Percentiles rank a stretch among this genome's conserved stretches.
Evolutionary conservation across 2,329 filamentous ascomycete species (phyloP).

Genomic region (Chrysosphaeria jannelii): DNA sequence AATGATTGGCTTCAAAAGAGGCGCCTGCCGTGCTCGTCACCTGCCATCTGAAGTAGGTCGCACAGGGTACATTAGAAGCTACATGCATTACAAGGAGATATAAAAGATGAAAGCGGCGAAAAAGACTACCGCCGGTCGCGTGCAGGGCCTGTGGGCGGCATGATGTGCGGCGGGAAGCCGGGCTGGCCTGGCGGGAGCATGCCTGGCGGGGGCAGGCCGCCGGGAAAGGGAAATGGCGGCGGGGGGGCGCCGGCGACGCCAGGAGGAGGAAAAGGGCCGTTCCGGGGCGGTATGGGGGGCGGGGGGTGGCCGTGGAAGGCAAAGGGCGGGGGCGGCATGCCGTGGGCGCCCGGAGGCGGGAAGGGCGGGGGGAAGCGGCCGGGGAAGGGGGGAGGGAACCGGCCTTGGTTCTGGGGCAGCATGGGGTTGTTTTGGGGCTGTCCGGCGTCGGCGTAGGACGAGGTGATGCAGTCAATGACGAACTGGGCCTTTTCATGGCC

Average conservation of each 20-base stretch:
- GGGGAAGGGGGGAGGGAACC: conserved; percentile 5
- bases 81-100: background rate
- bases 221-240: conserved; percentile 3
- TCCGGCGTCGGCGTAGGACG: conserved; percentile 73
- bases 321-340: background rate
- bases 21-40: no score
- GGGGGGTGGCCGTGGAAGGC: conserved; percentile 1
- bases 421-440: conserved; percentile 66
- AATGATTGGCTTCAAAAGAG: no score
- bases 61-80: no score
- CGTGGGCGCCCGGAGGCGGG: background rate
- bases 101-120: background rate
- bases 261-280: no score
- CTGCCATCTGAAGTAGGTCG: no score
- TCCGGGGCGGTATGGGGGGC: background rate
- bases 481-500: conserved; percentile 95
- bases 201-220: conserved; percentile 13
- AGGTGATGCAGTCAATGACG: conserved; percentile 93
- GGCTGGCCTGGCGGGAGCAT: conserved; percentile 7
- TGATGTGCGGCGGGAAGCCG: conserved; percentile 11
- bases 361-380: conserved; percentile 8
- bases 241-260: background rate
- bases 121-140: conserved; percentile 5
- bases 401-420: conserved; percentile 33
- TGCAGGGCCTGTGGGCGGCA: conserved; percentile 10